Evolutionary conservation across 2,329 filamentous ascomycete genomes (phyloP), one percentile per base, ranked within the genome.

Genomic region (Trichoderma sp.): DNA sequence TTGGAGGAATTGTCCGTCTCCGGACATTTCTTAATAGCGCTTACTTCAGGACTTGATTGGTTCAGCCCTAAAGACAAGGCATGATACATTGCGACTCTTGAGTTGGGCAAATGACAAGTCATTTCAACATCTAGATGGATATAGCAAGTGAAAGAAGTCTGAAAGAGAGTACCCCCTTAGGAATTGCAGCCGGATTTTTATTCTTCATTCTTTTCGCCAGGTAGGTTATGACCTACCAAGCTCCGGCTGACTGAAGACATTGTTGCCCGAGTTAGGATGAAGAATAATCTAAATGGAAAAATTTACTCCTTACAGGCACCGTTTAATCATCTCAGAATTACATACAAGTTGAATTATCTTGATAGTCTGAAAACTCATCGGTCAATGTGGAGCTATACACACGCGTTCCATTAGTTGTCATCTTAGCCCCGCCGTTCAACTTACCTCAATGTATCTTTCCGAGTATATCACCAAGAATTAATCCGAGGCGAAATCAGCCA

Each of bases 401-500:
- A 51, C 43, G 39, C n/a, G 43, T 15, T 6, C 32, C 24, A n/a
- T 68, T 18, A 21, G 12, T 47, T 39, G 12, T 11, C 12, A 24
- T 43, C 18, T 43, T 30, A 68, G 53, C 26, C 26, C 11, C 8
- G 3, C n/a, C 28, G 2, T 14, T 18, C 14, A 24, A 56, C 18
- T 18, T 3, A n/a, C 34, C 6, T 6, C 11, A 24, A 53, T 12
- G 18, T 43, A 43, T 68, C 24, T 47, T 58, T 8, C 65, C 65
- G 65, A 60, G 24, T 68, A 67, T 57, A 28, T 67, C 18, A 24
- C 64, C 64, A 58, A 58, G 15, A 57, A 58, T 68, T 28, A 28
- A 18, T 15, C 66, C 66, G 66, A 18, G 30, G 3, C 3, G n/a
- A 18, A 39, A 39, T 18, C 0, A 18, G 21, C 0, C 6, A 30